These are phyloP conservation scores for Talaromyces nanjingensis DNA, from an alignment of 495 filamentous ascomycete species.

Conservation along the genomic window DNA sequence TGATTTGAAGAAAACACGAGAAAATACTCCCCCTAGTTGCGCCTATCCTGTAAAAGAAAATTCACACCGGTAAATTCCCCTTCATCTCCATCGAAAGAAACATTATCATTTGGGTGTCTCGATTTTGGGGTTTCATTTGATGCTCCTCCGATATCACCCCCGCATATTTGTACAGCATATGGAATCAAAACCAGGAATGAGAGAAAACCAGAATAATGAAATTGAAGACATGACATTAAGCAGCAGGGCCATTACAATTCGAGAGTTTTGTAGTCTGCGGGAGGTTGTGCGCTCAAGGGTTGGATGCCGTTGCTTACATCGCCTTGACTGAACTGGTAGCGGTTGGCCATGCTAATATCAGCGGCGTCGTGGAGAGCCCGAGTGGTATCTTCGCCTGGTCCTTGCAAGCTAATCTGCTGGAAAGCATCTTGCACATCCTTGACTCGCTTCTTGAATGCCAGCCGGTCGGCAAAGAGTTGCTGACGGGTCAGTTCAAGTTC, in stretches of 20 bases:
- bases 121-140: background rate
- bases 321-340: slow-evolving; percentile 51
- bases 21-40: slow-evolving; percentile 7
- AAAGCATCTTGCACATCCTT: slow-evolving; percentile 74
- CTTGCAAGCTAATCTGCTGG: slow-evolving; percentile 50
- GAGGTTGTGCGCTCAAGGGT: slow-evolving; percentile 57
- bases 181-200: slow-evolving; percentile 11
- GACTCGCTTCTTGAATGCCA: slow-evolving; percentile 83
- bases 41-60: slow-evolving; percentile 7
- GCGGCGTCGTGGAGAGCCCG: slow-evolving; percentile 42
- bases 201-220: slow-evolving; percentile 12
- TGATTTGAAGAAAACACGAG: background rate
- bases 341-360: slow-evolving; percentile 42
- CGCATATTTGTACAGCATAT: slow-evolving; percentile 9
- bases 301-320: slow-evolving; percentile 45
- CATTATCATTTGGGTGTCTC: background rate
- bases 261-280: slow-evolving; percentile 42
- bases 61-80: slow-evolving; percentile 3
- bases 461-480: slow-evolving; percentile 85
- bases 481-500: slow-evolving; percentile 87
- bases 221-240: slow-evolving; percentile 18
- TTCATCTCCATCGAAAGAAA: background rate
- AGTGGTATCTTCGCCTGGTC: slow-evolving; percentile 47
- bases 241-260: slow-evolving; percentile 30
- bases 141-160: slow-evolving; percentile 3